Base-by-base conservation (phyloP, 495 filamentous ascomycete species). In the Apodospora peruviana region DNA sequence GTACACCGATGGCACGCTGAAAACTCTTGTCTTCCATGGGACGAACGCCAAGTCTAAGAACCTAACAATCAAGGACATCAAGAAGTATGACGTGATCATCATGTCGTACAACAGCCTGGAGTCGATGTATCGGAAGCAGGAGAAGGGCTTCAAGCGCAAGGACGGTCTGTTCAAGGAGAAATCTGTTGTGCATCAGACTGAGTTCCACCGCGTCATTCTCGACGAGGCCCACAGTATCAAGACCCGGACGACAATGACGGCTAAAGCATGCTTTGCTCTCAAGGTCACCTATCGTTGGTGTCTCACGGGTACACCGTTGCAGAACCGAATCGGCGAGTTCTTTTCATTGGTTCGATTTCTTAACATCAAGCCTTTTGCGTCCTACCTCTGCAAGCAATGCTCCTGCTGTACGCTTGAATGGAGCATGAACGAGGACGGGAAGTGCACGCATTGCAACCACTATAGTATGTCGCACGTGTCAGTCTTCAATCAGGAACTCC, bases 191-290 rank as follows among this genome's bases (percentile, higher is more conserved):
- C 93, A 98, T 64, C 79, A 84, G 42, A 86, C 95, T 25, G 65
- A 85, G 3, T 98, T 89, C 46, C 91, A 97, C 64, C 87, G 93
- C 21, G 77, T 95, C 50, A 90, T 98, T 50, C 81, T 98, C 3
- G 93, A 98, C 51, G 93, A 98, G 67, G 93, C 91, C 4, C 93
- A 98, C 67, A 91, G 84, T 62, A 96, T 98, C 71, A 97, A 97
- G 77, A 82, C 82, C 55, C 81, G 89, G 25, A 84, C 79, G 10
- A 91, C 88, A n/a, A 83, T 88, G 67, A 90, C 90, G 38, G 90
- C 91, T n/a, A 90, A 86, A 59, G 90, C 90, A 18, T 95, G 91
- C 65, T 95, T 95, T 65, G 90, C 91, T 1, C 71, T 97, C 40
- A 82, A 88, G 39, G 86, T 84, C 45, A 80, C 78, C 14, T 91